These are phyloP conservation scores for Cyberlindnera mrakii DNA, from an alignment of 805 yeast species.

Conservation along the genomic window DNA sequence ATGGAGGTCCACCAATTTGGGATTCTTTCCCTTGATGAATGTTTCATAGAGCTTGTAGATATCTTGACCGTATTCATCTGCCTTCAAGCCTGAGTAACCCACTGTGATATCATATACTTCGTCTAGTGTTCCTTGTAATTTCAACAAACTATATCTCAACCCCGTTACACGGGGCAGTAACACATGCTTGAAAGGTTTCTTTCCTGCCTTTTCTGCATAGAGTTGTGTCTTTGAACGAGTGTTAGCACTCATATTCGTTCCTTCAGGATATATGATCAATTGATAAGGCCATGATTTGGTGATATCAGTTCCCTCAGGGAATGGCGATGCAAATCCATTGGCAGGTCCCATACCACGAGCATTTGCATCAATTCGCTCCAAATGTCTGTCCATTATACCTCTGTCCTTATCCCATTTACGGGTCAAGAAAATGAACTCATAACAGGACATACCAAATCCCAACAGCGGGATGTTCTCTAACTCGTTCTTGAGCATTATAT, in stretches of 20 bases:
- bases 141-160: constrained; percentile 55
- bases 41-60: constrained; percentile 58
- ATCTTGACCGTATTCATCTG: constrained; percentile 70
- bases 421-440: constrained; percentile 69
- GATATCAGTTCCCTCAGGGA: constrained; percentile 18
- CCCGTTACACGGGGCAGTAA: constrained; percentile 85
- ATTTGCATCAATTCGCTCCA: constrained; percentile 54
- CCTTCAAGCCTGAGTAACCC: constrained; percentile 67
- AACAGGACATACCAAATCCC: constrained; percentile 83
- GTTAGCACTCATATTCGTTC: constrained; percentile 72
- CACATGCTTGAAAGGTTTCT: constrained; percentile 50
- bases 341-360: constrained; percentile 53
- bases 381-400: constrained; percentile 45
- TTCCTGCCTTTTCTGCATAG: constrained; percentile 49
- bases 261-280: constrained; percentile 86
- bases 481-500: constrained; percentile 74
- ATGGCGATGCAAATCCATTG: constrained; percentile 25
- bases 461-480: constrained; percentile 63
- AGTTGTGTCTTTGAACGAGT: constrained; percentile 53
- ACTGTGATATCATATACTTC: constrained; percentile 77
- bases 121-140: constrained; percentile 46
- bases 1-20: constrained; percentile 58
- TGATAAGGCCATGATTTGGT: constrained; percentile 52
- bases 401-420: constrained; percentile 85
- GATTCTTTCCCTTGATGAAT: constrained; percentile 68